Conservation (phyloP, 2,329 filamentous ascomycete species). For the Cryoendolithus antarcticus region DNA sequence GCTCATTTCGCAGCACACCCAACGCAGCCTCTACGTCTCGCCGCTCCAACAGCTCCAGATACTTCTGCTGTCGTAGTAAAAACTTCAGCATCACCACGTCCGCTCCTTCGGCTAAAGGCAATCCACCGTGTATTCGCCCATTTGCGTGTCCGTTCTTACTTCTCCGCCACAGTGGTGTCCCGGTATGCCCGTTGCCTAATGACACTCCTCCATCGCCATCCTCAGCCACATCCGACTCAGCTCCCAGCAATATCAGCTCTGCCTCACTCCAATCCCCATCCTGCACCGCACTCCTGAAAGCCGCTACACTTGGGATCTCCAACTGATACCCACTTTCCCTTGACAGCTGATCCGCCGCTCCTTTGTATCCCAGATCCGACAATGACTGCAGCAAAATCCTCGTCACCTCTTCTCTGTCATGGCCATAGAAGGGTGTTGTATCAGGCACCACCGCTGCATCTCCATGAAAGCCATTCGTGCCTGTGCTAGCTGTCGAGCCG, state of each 20-base stretch:
- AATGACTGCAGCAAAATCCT: constrained; percentile 85
- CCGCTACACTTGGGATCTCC: constrained; percentile 75
- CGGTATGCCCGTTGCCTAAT: constrained; percentile 17
- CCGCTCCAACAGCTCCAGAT: constrained; percentile 73
- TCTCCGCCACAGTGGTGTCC: constrained; percentile 1
- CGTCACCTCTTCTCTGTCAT: constrained; percentile 86
- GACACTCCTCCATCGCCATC: constrained; percentile 33
- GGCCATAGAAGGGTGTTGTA: constrained; percentile 56
- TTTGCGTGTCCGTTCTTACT: constrained; percentile 13
- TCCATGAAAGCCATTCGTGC: constrained; percentile 30
- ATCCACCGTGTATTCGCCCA: constrained; percentile 31
- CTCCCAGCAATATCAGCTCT: constrained; percentile 64
- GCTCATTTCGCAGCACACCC: constrained; percentile 70
- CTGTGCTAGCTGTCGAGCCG: constrained; percentile 23
- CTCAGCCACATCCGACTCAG: constrained; percentile 7
- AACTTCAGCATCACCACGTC: constrained; percentile 75
- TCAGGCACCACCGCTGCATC: constrained; percentile 22
- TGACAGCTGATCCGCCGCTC: constrained; percentile 61
- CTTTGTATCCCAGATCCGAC: constrained; percentile 73
- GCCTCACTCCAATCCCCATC: constrained; percentile 72
- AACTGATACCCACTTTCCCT: constrained; percentile 77
- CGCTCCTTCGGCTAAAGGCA: constrained; percentile 66
- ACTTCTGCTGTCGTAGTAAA: constrained; percentile 85
- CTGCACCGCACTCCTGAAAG: constrained; percentile 70
- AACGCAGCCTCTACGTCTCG: constrained; percentile 63